A percentile compares a stretch with the other conserved stretches of the same genome.
Evolutionary conservation across 495 filamentous ascomycete species (phyloP).

Genomic region (Xylaria scruposa): DNA sequence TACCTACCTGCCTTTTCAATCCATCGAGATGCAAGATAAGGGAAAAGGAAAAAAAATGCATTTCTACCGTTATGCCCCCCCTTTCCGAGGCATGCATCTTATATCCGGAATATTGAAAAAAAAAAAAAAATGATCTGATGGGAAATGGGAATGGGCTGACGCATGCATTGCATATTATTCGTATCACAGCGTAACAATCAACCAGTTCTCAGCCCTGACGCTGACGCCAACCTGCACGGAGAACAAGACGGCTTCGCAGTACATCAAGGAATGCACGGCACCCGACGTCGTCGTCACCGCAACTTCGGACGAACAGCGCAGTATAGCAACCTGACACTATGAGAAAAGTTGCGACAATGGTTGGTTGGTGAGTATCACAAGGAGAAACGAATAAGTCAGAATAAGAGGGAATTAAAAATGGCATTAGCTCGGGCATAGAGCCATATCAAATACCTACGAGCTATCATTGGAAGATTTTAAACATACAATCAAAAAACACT

Average conservation of each 20-base stretch:
- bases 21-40: not conserved
- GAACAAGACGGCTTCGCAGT: slow-evolving; percentile 26
- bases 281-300: slow-evolving; percentile 24
- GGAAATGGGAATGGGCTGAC: not conserved
- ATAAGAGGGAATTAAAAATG: not conserved
- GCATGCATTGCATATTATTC: not conserved
- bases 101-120: not conserved
- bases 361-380: not conserved
- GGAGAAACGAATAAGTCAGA: not conserved
- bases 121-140: not conserved
- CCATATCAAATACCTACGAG: not conserved
- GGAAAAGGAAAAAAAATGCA: not conserved
- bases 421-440: not conserved
- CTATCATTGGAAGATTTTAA: not conserved
- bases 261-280: slow-evolving; percentile 31
- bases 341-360: not conserved
- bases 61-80: not conserved
- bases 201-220: slow-evolving; percentile 31
- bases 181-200: slow-evolving; percentile 15
- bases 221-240: slow-evolving; percentile 33
- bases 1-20: too few species aligned
- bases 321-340: not conserved
- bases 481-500: slow-evolving; percentile 1
- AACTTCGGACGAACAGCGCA: not conserved
- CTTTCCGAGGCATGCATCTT: not conserved